Evolutionary conservation across 2,329 filamentous ascomycete species (phyloP), one percentile per base, ranked within the genome.

Genomic region (Macrophomina pseudophaseolina): DNA sequence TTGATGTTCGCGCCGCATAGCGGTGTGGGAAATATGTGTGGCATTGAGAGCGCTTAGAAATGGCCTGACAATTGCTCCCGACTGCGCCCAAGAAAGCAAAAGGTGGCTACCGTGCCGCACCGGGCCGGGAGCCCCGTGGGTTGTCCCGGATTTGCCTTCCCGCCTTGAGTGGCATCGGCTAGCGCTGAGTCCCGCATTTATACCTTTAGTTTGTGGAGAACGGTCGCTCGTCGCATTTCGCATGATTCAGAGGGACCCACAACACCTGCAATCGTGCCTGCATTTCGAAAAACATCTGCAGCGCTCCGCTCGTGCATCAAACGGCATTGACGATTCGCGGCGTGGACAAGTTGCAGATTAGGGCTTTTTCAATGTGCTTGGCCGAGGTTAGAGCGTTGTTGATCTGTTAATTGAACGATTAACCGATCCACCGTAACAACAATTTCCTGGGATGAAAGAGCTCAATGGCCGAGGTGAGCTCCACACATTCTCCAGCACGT

Each of bases 101-200:
- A n/a, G 5, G 58, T 28, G 44, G 44, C 42, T 38, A 42, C 58
- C 32, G 58, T 40, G 58, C 58, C 58, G 58, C 58, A 49, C 32
- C 58, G 58, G 58, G 58, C 58, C 44, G 58, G 16, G 32, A 23
- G 16, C 58, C 58, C 58, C 58, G 58, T 62, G 42, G 44, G 44
- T 11, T 44, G 44, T 49, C 58, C 58, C 58, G 58, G 58, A 49
- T 38, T 51, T 48, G 58, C 42, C 58, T 49, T 49, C 30, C 44
- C 58, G 44, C 58, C 35, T 48, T 49, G 44, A 28, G 58, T 49
- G 56, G 40, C 56, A 7, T 32, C 33, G 23, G 14, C 11, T 46
- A 32, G 28, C 23, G 18, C 28, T 35, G 23, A n/a, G 8, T 30
- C 14, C 58, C 32, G 16, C 18, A 8, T 62, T 62, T 16, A 11